Conservation (phyloP, 345 rosid genomes). For the Aegle marmelos region DNA sequence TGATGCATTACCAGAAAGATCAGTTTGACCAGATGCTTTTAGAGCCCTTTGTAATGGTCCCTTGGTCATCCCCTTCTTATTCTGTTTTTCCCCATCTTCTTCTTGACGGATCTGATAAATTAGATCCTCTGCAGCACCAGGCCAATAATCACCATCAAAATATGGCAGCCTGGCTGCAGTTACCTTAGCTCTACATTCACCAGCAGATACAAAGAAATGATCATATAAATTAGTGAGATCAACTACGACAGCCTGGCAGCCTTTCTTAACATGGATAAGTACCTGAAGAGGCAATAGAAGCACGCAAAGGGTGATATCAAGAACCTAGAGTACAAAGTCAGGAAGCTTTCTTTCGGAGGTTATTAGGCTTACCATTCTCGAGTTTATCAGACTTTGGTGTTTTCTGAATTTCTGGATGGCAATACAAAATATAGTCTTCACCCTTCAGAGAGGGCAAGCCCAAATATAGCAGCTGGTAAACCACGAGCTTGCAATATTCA, state of each 20-base stretch:
- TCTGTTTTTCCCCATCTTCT: slow-evolving; percentile 89
- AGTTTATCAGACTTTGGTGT: slow-evolving; percentile 99
- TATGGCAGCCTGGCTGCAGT: slow-evolving; percentile 98
- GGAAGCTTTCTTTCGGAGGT: neutral
- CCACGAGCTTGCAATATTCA: slow-evolving; percentile 98
- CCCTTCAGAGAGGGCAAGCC: slow-evolving; percentile 99
- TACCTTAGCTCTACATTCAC: slow-evolving; percentile 91
- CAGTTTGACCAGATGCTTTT: slow-evolving; percentile 94
- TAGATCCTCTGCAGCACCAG: slow-evolving; percentile 98
- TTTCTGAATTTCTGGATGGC: slow-evolving; percentile 99
- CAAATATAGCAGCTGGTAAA: slow-evolving; percentile 98
- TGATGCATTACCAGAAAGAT: slow-evolving; percentile 85
- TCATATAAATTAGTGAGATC: slow-evolving; percentile 84
- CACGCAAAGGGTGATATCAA: slow-evolving; percentile 16
- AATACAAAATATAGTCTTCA: slow-evolving; percentile 95
- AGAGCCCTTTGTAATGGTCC: slow-evolving; percentile 91
- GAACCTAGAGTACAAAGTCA: neutral
- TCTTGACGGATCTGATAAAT: slow-evolving; percentile 87
- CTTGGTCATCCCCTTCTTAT: slow-evolving; percentile 77
- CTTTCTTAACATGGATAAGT: slow-evolving; percentile 81
- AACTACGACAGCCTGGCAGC: slow-evolving; percentile 80
- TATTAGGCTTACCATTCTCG: slow-evolving; percentile 85
- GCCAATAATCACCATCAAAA: slow-evolving; percentile 99
- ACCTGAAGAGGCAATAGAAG: slow-evolving; percentile 50
- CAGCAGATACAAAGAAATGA: slow-evolving; percentile 78